Evolutionary conservation across 2,329 filamentous ascomycete species (phyloP), one percentile per base, ranked within the genome.

Genomic region (Clonostachys sp.): DNA sequence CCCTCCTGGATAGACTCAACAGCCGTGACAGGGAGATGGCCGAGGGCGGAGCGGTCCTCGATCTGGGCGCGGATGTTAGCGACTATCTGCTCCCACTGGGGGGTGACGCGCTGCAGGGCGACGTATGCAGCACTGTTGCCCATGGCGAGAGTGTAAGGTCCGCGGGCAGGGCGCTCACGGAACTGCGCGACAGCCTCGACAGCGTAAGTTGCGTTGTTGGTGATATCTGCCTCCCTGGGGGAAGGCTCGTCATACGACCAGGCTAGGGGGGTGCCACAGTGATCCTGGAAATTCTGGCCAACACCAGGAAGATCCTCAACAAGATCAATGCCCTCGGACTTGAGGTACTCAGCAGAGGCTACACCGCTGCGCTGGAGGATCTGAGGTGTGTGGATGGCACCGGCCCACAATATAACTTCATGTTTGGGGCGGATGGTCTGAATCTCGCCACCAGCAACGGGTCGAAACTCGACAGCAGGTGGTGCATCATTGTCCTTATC

Each of bases 231-330:
- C 49, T 44, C 53, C 45, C n/a, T 54, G 45, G 48, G 55, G 45
- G 44, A 50, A 53, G 49, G 56, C 14, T 42, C 42, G 35, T 55
- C 50, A 41, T 51, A 52, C 6, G 47, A 51, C 33, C 33, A 52
- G n/a, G 50, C 14, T 6, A 57, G 49, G 12, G 45, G 38, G 17
- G 53, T 35, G 38, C 55, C 77, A 53, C 75, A 75, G 13, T 76
- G 75, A 56, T 84, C 79, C 56, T 80, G 71, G 24, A 84, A 66
- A 59, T 83, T 82, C 16, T 66, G 72, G 41, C 81, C 81, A 13
- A 85, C 79, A 36, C 78, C 80, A 0, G 78, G 77, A 1, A 74
- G 65, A 39, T 75, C 66, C 5, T 65, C 64, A 2, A 80, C 49
- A 2, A 75, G 53, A 0, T 65, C 57, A 35, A 80, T 80, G 14